These are phyloP conservation scores for Camillea tinctor DNA, from an alignment of 2,329 filamentous ascomycete genomes.

Conservation along the genomic window DNA sequence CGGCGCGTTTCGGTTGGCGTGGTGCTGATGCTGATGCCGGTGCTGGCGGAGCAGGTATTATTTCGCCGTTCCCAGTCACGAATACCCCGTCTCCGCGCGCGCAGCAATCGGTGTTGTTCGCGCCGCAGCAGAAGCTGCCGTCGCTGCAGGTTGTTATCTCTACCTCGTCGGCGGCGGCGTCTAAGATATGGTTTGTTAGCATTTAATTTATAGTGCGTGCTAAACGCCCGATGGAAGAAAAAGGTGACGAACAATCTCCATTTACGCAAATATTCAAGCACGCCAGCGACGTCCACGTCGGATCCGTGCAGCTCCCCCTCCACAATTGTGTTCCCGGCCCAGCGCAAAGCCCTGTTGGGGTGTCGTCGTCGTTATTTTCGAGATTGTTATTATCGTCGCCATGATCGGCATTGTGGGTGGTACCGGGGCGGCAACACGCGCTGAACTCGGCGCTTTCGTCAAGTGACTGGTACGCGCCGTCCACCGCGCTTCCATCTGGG, in stretches of 20 bases:
- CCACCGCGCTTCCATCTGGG: slow-evolving; percentile 1
- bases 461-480: slow-evolving; percentile 3
- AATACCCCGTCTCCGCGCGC: neutral
- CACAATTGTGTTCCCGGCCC: neutral
- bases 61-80: neutral
- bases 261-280: slow-evolving; percentile 1
- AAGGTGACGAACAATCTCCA: neutral
- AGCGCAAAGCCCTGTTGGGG: neutral
- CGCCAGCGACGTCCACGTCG: slow-evolving; percentile 2
- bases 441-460: slow-evolving; percentile 6
- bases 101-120: neutral
- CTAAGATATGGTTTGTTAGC: neutral
- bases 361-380: neutral
- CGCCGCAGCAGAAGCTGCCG: slow-evolving; percentile 2
- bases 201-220: neutral
- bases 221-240: neutral
- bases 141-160: slow-evolving; percentile 3
- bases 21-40: neutral
- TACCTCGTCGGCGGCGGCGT: neutral
- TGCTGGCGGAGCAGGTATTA: neutral
- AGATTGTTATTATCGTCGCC: neutral
- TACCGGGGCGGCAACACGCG: slow-evolving; percentile 2
- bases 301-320: slow-evolving; percentile 2
- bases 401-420: neutral
- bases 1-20: neutral